Conservation (phyloP, 2,329 filamentous ascomycete genomes). For the Aspergillus fumigatiaffinis region DNA sequence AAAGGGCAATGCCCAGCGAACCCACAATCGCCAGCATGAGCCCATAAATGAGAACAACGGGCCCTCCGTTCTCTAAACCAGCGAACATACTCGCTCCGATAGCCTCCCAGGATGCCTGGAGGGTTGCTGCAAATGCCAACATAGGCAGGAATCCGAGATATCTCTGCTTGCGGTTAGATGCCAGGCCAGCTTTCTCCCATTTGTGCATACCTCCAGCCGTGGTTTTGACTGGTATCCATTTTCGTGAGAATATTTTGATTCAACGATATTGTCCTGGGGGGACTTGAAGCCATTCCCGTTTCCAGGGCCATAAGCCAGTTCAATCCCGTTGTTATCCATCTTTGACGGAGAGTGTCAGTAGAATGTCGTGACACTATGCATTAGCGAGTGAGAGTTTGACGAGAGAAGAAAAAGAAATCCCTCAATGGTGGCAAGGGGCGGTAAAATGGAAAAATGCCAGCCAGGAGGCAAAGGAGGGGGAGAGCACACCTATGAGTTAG, state of each 20-base stretch:
- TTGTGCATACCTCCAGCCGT: not conserved
- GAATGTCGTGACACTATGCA: no score
- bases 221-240: not conserved
- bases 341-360: not conserved
- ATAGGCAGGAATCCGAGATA: slow-evolving; percentile 29
- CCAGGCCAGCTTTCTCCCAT: not conserved
- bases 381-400: no score
- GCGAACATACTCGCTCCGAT: slow-evolving; percentile 7
- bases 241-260: not conserved
- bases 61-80: slow-evolving; percentile 21
- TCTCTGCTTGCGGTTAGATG: not conserved
- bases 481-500: no score
- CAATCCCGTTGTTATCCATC: not conserved
- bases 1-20: slow-evolving; percentile 24
- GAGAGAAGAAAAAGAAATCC: not conserved
- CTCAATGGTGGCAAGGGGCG: not conserved
- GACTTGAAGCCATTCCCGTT: not conserved
- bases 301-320: not conserved
- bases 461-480: not conserved
- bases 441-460: not conserved
- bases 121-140: slow-evolving; percentile 29
- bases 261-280: not conserved
- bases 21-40: slow-evolving; percentile 26
- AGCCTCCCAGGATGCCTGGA: slow-evolving; percentile 34
- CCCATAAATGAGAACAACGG: slow-evolving; percentile 26